phyloP scores from a whole-genome alignment of 192 early-diverging fungal genomes.

The Rhizoclosmatium globosum region DNA sequence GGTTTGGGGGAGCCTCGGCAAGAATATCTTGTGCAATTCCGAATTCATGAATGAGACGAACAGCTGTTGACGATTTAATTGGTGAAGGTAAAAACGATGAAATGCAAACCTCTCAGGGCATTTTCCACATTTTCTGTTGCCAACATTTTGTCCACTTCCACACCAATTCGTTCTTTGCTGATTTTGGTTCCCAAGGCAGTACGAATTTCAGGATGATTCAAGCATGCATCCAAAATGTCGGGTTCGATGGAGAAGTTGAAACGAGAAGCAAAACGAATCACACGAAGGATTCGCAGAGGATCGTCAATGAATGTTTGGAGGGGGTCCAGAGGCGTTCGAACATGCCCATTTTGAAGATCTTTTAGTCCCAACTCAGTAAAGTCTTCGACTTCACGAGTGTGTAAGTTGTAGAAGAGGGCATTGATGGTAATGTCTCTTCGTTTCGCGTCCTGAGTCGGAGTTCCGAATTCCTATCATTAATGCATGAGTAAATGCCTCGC shows the following conservation, averaged over 20 bases:
- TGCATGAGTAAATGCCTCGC: neutral
- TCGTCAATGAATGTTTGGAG: slow-evolving; percentile 94
- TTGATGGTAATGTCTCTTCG: slow-evolving; percentile 99
- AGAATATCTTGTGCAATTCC: slow-evolving; percentile 19
- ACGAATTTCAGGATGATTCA: slow-evolving; percentile 29
- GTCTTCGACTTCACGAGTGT: slow-evolving; percentile 85
- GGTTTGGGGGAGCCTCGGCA: slow-evolving; percentile 3
- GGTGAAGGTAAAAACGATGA: neutral
- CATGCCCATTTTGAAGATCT: slow-evolving; percentile 75
- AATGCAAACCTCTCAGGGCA: neutral
- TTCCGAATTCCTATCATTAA: slow-evolving; percentile 72
- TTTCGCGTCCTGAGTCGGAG: slow-evolving; percentile 88
- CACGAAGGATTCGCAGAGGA: slow-evolving; percentile 91
- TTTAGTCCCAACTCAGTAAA: slow-evolving; percentile 74
- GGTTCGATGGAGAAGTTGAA: slow-evolving; percentile 82
- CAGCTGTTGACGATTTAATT: neutral
- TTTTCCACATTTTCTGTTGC: slow-evolving; percentile 7
- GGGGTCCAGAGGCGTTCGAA: slow-evolving; percentile 91
- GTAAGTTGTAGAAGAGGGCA: slow-evolving; percentile 96
- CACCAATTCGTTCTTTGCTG: slow-evolving; percentile 89
- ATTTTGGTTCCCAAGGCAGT: slow-evolving; percentile 82
- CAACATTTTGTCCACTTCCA: slow-evolving; percentile 95
- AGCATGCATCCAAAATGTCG: slow-evolving; percentile 64
- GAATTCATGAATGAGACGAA: slow-evolving; percentile 37
- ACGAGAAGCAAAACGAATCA: slow-evolving; percentile 93